Conservation (phyloP, 768 basidiomycete species). For the Tubosaeta sp. region DNA sequence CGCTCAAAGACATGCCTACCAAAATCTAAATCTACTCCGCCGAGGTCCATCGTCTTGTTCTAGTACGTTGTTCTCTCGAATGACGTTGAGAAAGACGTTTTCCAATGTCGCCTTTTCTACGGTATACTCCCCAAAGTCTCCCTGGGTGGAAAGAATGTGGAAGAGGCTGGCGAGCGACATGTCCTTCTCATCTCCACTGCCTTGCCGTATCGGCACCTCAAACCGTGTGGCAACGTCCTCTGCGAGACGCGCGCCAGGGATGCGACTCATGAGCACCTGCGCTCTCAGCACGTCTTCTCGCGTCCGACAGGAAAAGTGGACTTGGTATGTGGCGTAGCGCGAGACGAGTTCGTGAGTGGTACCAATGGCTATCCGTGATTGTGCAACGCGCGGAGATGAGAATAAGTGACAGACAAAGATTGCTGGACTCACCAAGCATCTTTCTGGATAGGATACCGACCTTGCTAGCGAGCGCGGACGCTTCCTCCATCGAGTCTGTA, state of each 20-base stretch:
- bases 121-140: constrained; percentile 60
- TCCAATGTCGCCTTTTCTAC: constrained; percentile 69
- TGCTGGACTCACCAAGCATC: constrained; percentile 50
- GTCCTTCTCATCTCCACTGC: background rate
- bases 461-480: constrained; percentile 68
- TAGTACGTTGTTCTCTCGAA: constrained; percentile 53
- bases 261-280: constrained; percentile 55
- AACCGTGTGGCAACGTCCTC: constrained; percentile 76
- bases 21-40: constrained; percentile 9
- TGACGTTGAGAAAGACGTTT: constrained; percentile 70
- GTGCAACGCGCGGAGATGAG: background rate
- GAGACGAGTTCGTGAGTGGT: constrained; percentile 58
- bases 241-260: constrained; percentile 60
- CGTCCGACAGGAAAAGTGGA: constrained; percentile 67
- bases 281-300: constrained; percentile 57
- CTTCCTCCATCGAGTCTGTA: constrained; percentile 81
- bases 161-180: constrained; percentile 59
- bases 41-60: constrained; percentile 39
- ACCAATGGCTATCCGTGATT: constrained; percentile 63
- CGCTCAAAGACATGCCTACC: background rate
- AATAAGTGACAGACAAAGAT: background rate
- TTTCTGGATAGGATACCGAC: constrained; percentile 76
- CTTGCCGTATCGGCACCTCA: constrained; percentile 53
- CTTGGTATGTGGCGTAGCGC: constrained; percentile 71
- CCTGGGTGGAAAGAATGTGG: constrained; percentile 46